Percentiles rank a stretch among this genome's conserved stretches.
Conservation (phyloP, 108 stramenopile genomes). For the Cyclotella atomus region DNA sequence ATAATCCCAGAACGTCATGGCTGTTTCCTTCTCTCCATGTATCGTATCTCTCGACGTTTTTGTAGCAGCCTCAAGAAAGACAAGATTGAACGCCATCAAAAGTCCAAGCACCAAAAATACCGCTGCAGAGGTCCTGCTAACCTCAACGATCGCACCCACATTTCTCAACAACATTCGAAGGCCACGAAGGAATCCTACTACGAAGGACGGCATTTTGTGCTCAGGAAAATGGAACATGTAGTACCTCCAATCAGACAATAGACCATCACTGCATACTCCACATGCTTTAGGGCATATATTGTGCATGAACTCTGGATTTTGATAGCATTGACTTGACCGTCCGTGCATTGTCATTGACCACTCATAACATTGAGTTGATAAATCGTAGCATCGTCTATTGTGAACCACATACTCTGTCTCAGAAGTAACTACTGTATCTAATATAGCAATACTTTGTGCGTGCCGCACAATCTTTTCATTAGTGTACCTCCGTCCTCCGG, state of each 20-base stretch:
- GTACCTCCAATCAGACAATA: slow-evolving; percentile 15
- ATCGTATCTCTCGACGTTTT: background rate
- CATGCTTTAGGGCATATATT: slow-evolving; percentile 19
- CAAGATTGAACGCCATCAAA: slow-evolving; percentile 14
- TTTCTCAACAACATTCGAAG: slow-evolving; percentile 3
- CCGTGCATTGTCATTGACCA: background rate
- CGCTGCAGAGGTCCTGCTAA: slow-evolving; percentile 7
- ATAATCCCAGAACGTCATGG: background rate
- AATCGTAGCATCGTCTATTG: slow-evolving; percentile 19
- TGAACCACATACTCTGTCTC: background rate
- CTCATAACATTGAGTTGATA: slow-evolving; percentile 20
- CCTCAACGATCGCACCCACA: background rate
- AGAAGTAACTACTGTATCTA: slow-evolving; percentile 11
- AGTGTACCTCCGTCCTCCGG: slow-evolving; percentile 13
- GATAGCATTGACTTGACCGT: slow-evolving; percentile 5
- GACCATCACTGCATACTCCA: slow-evolving; percentile 19
- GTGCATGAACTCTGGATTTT: slow-evolving; percentile 36
- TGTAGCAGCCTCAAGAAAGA: slow-evolving; percentile 4
- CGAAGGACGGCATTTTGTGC: slow-evolving; percentile 11
- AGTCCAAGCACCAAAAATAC: slow-evolving; percentile 24
- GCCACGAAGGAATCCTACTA: background rate
- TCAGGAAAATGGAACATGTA: slow-evolving; percentile 17
- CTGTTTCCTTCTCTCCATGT: background rate
- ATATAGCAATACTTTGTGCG: slow-evolving; percentile 1
- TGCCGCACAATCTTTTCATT: slow-evolving; percentile 12